Evolutionary conservation across 805 yeast species (phyloP), one percentile per base, ranked within the genome.

Genomic region (Metschnikowia rubicola): DNA sequence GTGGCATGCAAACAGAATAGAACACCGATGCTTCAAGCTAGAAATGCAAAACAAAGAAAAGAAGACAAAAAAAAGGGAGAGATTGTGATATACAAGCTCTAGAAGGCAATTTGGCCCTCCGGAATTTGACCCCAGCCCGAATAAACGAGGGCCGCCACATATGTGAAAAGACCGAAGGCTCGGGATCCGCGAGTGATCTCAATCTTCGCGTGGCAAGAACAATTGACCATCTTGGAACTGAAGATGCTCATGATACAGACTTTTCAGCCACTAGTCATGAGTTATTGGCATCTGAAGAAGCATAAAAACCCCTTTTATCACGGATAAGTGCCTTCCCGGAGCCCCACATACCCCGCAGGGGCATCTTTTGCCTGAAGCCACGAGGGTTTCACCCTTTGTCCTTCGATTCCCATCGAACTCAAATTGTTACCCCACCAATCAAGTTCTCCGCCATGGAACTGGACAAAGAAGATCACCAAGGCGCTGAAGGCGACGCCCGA

Each of bases 401-500:
- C 75, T 50, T 71, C 77, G 8, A 70, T 63, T 3, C 77, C 77
- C 50, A 56, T 56, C 17, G 52, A 49, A 38, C 55, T 58, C 9
- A 71, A 43, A 4, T 41, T 41, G 46, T 80, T 81, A 1, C 89
- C 89, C 89, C 89, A 84, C 89, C 89, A 84, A 35, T 64, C 51
- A 11, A 82, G 43, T 4, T 59, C 51, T 28, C 65, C 67, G 3
- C 68, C 66, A 39, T 77, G 71, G 56, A 72, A 79, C 38, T 74
- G 73, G 6, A 77, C 71, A 57, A 80, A 79, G 65, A 84, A 84
- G 34, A 82, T 76, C 46, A 83, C 64, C 43, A 84, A 66, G 3
- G 84, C 77, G 48, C 82, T 69, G 51, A 82, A 73, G 2, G 86
- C 87, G 15, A 81, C 77, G n/a, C 86, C 88, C 1, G 86, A 79